Base-by-base conservation (phyloP, 2,329 filamentous ascomycete species). In the Furcasterigmium furcatum region DNA sequence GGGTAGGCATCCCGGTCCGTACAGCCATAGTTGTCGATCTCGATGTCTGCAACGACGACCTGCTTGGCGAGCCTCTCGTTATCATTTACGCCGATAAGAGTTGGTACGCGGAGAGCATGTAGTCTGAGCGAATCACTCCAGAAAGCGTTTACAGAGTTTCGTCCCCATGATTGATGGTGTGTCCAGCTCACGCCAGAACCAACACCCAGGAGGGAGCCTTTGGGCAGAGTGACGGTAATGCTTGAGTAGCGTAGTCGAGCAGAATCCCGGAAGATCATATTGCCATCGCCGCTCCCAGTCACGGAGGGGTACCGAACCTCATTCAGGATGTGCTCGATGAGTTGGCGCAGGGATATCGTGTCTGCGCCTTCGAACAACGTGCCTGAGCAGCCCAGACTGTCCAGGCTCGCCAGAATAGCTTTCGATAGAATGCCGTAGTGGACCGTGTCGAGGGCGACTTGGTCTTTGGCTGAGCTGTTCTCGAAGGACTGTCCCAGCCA, bases 341-440 rank as follows among this genome's bases (percentile, higher is more conserved):
- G 30, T 3, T 43, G 19, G 7, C 32, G n/a, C 2, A 34, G 30
- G 24, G 41, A 36, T 20, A 34, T 16, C 29, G 34, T 4, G 9
- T 7, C n/a, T 8, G 12, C n/a, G 3, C n/a, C 34, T 18, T 36
- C 34, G 19, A 18, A 19, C 18, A 9, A 18, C 5, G 34, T 36
- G 5, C 34, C 34, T 18, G 21, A 32, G 3, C 61, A 50, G 38
- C 65, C 61, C 21, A 84, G 58, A 12, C 67, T 68, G 20, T 64
- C 62, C 25, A 85, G 66, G 13, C 91, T 71, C 0, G 73, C 71
- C 20, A 43, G 20, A 32, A 43, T 27, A 10, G 18, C 34, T 65
- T 90, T 89, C 67, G 81, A 84, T 13, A 91, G 71, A 9, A 70
- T 73, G 2, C 87, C 87, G 57, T 91, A 91, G 66, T 91, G 85